A percentile compares a stretch with the other conserved stretches of the same genome.
phyloP scores from a whole-genome alignment of 768 basidiomycete species.

The Pleurotus salmoneostramineus region DNA sequence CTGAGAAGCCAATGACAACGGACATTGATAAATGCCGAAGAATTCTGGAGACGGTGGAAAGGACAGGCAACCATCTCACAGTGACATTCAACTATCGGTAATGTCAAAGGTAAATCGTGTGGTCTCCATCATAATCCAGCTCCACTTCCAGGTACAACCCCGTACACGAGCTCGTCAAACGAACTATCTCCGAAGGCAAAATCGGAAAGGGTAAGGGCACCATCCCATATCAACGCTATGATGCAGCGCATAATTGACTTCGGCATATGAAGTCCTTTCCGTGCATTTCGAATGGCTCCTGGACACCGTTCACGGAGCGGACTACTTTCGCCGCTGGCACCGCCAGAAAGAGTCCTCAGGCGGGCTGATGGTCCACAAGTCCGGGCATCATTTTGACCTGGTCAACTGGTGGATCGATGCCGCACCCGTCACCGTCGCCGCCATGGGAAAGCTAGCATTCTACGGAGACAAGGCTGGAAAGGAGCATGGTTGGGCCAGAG shows the following conservation, averaged over 20 bases:
- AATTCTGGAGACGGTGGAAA: slow-evolving; percentile 40
- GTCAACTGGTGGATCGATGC: slow-evolving; percentile 54
- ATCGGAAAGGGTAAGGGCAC: slow-evolving; percentile 33
- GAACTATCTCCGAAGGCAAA: slow-evolving; percentile 38
- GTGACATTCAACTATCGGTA: slow-evolving; percentile 41
- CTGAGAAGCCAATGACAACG: slow-evolving; percentile 55
- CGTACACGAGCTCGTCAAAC: slow-evolving; percentile 45
- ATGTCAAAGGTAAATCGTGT: not conserved
- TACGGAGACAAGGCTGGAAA: slow-evolving; percentile 43
- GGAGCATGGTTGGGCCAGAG: slow-evolving; percentile 41
- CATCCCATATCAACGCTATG: too few species aligned
- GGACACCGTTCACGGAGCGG: slow-evolving; percentile 48
- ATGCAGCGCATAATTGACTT: not conserved
- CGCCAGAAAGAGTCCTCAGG: slow-evolving; percentile 39
- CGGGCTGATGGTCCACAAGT: slow-evolving; percentile 42
- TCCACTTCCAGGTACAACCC: slow-evolving; percentile 34
- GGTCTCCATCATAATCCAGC: not conserved
- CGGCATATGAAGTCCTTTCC: slow-evolving; percentile 28
- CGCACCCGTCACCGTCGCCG: slow-evolving; percentile 40
- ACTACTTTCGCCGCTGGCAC: slow-evolving; percentile 52
- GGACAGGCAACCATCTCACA: slow-evolving; percentile 35
- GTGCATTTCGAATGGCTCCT: slow-evolving; percentile 53
- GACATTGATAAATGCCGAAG: slow-evolving; percentile 41
- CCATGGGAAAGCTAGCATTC: slow-evolving; percentile 42
- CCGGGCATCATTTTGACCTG: slow-evolving; percentile 46